Evolutionary conservation across 2,329 filamentous ascomycete species (phyloP), one percentile per base, ranked within the genome.

Genomic region (Talaromyces marneffei): DNA sequence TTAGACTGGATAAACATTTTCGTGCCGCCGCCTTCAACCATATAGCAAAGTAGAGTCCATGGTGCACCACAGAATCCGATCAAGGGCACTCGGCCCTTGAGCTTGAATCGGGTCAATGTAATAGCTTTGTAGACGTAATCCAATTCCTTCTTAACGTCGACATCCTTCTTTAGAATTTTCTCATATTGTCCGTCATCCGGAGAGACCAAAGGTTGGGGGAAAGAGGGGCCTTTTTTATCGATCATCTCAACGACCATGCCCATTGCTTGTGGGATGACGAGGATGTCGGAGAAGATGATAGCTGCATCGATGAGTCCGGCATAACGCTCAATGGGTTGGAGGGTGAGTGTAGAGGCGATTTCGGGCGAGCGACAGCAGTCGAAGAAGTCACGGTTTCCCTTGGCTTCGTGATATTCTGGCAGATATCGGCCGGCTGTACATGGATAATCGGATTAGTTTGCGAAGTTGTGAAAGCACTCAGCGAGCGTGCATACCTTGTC

Each of bases 241-340:
- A 97, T 83, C 94, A 99, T 99, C 75, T 97, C 90, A 29, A 99
- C 94, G n/a, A 83, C 83, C 94, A 99, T 99, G 0, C 94, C 94
- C 86, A 99, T 90, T 33, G 94, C 94, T 79, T 99, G 94, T 0
- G 94, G 94, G 65, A 99, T 92, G 50, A 99, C 94, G 39, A 99
- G 85, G 66, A 99, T 99, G 74, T 99, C 94, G 61, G 91, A 96
- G 82, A 99, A 99, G 76, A 99, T 99, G 71, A 99, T 99, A 63
- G 94, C 92, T 29, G 92, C 93, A 76, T 99, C 94, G 68, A 99
- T 86, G 64, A 99, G 87, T 46, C 92, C 92, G 44, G 84, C 87
- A 73, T 87, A 99, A 58, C 94, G 91, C 69, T 97, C 92, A 70
- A 99, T 87, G 58, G 94, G 94, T 77, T 99, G 94, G 29, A 99